phyloP scores from a whole-genome alignment of 2,329 filamentous ascomycete genomes.

The Xylariaceae sp. region DNA sequence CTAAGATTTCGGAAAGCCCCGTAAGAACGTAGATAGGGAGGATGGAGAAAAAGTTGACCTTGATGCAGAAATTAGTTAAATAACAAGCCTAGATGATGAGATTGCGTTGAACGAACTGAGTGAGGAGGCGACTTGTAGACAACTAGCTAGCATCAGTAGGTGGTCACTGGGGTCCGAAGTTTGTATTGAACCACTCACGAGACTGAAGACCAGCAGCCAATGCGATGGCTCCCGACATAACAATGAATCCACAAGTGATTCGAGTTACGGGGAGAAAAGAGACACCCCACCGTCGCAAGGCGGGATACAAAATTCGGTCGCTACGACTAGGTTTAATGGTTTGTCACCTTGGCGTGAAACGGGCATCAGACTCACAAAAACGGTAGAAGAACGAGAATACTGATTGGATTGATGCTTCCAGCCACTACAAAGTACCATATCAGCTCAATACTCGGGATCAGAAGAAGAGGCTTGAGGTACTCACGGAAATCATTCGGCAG shows the following conservation, averaged over 20 bases:
- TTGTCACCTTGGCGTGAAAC: no score
- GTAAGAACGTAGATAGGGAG: slow-evolving; percentile 53
- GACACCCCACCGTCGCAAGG: not conserved
- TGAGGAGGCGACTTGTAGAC: not conserved
- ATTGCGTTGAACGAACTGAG: not conserved
- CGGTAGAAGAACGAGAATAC: not conserved
- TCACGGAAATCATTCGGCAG: slow-evolving; percentile 63
- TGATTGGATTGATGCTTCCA: not conserved
- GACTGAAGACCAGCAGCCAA: not conserved
- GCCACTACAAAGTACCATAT: not conserved
- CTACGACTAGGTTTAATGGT: not conserved
- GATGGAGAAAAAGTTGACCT: slow-evolving; percentile 24
- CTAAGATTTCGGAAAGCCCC: slow-evolving; percentile 56
- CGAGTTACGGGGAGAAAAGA: not conserved
- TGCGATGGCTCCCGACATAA: not conserved
- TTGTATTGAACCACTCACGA: not conserved
- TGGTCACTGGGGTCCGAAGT: not conserved
- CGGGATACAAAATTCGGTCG: not conserved
- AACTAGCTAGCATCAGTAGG: not conserved
- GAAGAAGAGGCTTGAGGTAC: slow-evolving; percentile 25
- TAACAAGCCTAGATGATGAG: no score
- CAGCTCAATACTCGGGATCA: not conserved
- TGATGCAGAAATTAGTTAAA: not conserved
- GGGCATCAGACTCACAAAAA: not conserved
- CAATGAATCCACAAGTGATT: not conserved